Evolutionary conservation across 129 eudicot genomes (phyloP).

Genomic region (Scalesia atractyloides): DNA sequence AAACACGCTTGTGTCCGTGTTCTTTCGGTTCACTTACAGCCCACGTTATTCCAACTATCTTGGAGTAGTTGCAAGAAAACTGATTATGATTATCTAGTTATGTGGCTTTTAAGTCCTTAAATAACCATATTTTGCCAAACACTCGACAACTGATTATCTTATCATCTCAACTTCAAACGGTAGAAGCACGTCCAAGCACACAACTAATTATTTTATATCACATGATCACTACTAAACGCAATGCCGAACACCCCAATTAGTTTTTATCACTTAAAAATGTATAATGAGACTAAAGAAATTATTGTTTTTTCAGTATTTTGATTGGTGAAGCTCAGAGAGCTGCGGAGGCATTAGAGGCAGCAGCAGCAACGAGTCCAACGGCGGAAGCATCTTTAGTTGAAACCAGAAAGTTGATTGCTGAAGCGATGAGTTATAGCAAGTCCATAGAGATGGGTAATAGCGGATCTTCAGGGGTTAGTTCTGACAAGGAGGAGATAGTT

Average conservation of each 20-base stretch:
- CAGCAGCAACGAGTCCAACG: conserved; percentile 64
- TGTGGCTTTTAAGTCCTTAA: background rate
- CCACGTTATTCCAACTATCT: too few species aligned
- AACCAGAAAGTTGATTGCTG: conserved; percentile 70
- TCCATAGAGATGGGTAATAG: conserved; percentile 44
- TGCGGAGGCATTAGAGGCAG: conserved; percentile 65
- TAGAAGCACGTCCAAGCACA: background rate
- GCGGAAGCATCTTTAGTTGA: conserved; percentile 76
- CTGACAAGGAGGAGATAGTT: conserved; percentile 19
- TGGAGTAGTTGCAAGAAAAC: background rate
- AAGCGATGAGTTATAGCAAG: conserved; percentile 61
- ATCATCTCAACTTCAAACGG: background rate
- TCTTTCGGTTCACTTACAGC: too few species aligned
- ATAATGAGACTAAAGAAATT: conserved; percentile 1
- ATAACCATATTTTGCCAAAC: background rate
- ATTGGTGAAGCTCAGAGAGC: conserved; percentile 87
- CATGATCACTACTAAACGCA: background rate
- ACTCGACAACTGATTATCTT: background rate
- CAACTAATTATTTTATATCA: background rate
- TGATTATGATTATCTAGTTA: background rate
- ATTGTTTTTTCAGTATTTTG: conserved; percentile 48
- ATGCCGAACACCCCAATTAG: background rate
- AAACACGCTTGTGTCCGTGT: too few species aligned
- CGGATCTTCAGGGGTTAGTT: conserved; percentile 17
- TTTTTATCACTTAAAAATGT: background rate